phyloP scores from a whole-genome alignment of 805 yeast genomes.

The Jamesozyma rosinii region DNA sequence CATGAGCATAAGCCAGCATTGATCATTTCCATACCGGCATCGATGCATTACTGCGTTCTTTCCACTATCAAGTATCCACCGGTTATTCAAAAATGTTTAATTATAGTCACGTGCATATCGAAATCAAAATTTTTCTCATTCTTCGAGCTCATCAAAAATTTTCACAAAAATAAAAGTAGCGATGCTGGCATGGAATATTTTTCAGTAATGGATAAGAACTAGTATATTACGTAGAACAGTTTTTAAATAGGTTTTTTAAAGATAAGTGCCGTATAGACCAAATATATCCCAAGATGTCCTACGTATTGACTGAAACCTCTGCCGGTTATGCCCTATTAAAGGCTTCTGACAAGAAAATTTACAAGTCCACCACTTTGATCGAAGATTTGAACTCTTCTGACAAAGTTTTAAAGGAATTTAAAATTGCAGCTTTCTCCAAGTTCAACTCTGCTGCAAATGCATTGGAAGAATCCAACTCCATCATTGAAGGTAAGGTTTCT shows the following conservation, averaged over 20 bases:
- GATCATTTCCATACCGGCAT: too few species aligned
- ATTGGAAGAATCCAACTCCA: constrained; percentile 84
- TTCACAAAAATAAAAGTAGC: not conserved
- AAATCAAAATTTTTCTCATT: not conserved
- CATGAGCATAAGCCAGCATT: too few species aligned
- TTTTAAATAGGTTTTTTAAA: too few species aligned
- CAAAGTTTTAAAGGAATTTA: constrained; percentile 81
- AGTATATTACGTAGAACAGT: not conserved
- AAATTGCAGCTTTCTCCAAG: constrained; percentile 90
- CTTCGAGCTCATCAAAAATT: constrained; percentile 3
- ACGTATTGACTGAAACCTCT: constrained; percentile 92
- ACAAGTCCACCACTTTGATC: constrained; percentile 68
- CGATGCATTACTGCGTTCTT: too few species aligned
- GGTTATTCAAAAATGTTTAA: not conserved
- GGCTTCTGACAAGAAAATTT: constrained; percentile 94
- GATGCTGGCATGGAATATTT: not conserved
- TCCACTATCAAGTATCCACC: too few species aligned
- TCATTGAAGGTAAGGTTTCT: constrained; percentile 89
- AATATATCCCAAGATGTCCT: constrained; percentile 45
- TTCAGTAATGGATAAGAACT: not conserved
- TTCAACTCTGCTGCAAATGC: constrained; percentile 92
- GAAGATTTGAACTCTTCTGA: constrained; percentile 74
- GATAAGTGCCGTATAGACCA: not conserved
- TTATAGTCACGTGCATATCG: not conserved
- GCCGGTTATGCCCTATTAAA: constrained; percentile 97